Conservation (phyloP, 2,329 filamentous ascomycete genomes). For the Tolypocladium capitatum region DNA sequence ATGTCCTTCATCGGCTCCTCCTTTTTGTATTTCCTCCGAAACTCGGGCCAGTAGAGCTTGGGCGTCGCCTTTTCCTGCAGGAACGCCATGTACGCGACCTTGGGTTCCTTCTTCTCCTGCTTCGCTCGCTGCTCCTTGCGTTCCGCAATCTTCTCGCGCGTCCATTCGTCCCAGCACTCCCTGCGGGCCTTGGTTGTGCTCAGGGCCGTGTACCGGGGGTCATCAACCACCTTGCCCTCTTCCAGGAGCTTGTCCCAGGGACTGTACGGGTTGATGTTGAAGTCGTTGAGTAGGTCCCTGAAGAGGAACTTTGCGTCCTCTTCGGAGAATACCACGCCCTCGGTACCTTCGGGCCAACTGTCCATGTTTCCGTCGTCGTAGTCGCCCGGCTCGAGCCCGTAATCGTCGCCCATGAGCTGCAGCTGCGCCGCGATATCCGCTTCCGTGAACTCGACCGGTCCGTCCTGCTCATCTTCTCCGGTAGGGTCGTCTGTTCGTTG, state of each 20-base stretch:
- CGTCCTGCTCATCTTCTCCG: constrained; percentile 33
- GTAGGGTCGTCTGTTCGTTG: constrained; percentile 38
- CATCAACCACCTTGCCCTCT: constrained; percentile 68
- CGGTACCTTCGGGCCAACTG: constrained; percentile 56
- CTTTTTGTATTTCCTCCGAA: constrained; percentile 79
- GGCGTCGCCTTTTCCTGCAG: constrained; percentile 71
- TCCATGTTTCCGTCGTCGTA: constrained; percentile 53
- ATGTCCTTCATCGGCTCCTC: constrained; percentile 68
- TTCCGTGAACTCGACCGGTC: constrained; percentile 71
- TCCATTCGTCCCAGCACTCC: constrained; percentile 78
- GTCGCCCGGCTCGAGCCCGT: constrained; percentile 63
- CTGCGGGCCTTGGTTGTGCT: constrained; percentile 68
- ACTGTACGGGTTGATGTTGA: constrained; percentile 70
- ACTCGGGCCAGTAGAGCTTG: constrained; percentile 96
- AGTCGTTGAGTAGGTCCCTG: constrained; percentile 74
- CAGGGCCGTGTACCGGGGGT: constrained; percentile 75
- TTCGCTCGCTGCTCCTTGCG: constrained; percentile 60
- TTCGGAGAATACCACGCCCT: constrained; percentile 56
- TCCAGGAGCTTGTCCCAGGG: constrained; percentile 86
- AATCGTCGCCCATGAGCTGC: constrained; percentile 77
- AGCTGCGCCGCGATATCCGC: constrained; percentile 91
- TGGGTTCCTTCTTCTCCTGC: constrained; percentile 70
- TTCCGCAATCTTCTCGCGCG: constrained; percentile 57
- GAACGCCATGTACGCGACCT: constrained; percentile 69
- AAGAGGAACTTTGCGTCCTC: constrained; percentile 70